Evolutionary conservation across 352 stramenopile species (phyloP).

Genomic region (Bremia lactucae): DNA sequence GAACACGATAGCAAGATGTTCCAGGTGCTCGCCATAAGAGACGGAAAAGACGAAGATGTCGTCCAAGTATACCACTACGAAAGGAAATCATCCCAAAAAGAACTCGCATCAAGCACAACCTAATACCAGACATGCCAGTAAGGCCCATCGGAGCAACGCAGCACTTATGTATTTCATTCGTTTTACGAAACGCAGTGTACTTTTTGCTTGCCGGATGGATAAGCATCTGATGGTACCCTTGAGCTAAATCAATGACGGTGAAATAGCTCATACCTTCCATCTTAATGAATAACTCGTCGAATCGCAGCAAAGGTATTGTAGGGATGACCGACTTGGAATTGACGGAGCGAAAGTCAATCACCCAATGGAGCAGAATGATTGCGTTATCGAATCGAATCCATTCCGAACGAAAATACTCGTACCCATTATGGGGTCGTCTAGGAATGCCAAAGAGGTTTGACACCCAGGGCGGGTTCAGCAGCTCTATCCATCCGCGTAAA

Average conservation of each 20-base stretch:
- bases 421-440: no score
- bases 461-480: no score
- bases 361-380: constrained; percentile 5
- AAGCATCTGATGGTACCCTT: constrained; percentile 21
- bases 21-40: background rate
- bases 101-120: constrained; percentile 13
- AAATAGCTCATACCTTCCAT: constrained; percentile 5
- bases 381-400: background rate
- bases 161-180: constrained; percentile 27
- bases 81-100: constrained; percentile 13
- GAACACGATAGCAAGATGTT: background rate
- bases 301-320: constrained; percentile 5
- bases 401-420: background rate
- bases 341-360: constrained; percentile 9
- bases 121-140: constrained; percentile 20
- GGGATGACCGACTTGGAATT: constrained; percentile 3
- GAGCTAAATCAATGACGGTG: constrained; percentile 12
- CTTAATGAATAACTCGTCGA: constrained; percentile 8
- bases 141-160: constrained; percentile 26
- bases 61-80: background rate
- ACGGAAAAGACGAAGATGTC: background rate
- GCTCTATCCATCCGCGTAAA: no score
- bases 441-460: background rate
- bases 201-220: background rate
- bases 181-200: background rate